Conservation (phyloP, 2,329 filamentous ascomycete genomes). For the Claviceps monticola region DNA sequence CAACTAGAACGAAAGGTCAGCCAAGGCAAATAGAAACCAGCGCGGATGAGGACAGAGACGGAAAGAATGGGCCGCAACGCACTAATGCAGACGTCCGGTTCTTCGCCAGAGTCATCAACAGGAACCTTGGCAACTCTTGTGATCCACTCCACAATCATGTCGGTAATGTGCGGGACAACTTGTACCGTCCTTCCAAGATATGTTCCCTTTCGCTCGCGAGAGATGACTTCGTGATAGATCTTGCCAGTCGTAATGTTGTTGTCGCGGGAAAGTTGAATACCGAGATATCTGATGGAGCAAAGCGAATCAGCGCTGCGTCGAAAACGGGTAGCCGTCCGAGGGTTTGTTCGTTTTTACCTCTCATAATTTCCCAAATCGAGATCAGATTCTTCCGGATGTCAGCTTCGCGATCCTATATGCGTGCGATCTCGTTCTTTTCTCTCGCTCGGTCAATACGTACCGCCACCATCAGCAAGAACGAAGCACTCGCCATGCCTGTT, state of each 20-base stretch:
- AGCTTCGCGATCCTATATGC: background rate
- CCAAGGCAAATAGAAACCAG: background rate
- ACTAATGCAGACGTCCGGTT: constrained; percentile 87
- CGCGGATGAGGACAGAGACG: background rate
- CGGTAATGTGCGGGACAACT: constrained; percentile 83
- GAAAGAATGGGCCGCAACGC: constrained; percentile 23
- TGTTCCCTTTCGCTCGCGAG: constrained; percentile 40
- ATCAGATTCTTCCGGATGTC: constrained; percentile 22
- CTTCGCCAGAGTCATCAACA: constrained; percentile 68
- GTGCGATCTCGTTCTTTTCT: background rate
- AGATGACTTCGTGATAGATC: constrained; percentile 51
- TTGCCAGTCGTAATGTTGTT: constrained; percentile 98
- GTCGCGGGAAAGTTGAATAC: constrained; percentile 66
- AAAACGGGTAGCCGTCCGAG: background rate
- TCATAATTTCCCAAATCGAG: constrained; percentile 46
- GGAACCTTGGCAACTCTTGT: constrained; percentile 72
- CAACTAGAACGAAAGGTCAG: constrained; percentile 16
- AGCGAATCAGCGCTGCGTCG: background rate
- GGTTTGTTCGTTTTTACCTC: constrained; percentile 16
- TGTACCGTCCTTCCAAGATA: constrained; percentile 85
- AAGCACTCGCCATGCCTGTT: constrained; percentile 74
- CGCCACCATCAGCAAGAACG: constrained; percentile 71
- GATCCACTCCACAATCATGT: constrained; percentile 88
- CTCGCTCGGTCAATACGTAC: constrained; percentile 1
- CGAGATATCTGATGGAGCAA: constrained; percentile 44